Base-by-base conservation (phyloP, 352 stramenopile genomes). In the Globisporangium irregulare region DNA sequence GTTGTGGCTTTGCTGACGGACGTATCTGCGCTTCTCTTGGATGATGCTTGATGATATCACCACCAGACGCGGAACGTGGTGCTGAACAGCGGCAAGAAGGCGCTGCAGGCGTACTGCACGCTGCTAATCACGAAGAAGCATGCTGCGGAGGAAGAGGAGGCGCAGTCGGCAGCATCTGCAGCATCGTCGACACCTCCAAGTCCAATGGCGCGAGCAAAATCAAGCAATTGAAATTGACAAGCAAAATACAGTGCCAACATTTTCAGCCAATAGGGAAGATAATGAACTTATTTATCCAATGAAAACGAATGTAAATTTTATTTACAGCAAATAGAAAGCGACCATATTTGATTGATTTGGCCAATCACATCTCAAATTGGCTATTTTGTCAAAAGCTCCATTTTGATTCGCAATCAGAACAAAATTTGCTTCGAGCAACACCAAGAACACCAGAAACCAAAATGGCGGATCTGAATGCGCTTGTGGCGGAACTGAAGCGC, bases 1-100 rank as follows among this genome's bases (percentile, higher is more conserved):
- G 48, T 4, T 22, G n/a, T 20, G 38, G 38, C 12, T 10, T 41
- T 53, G 27, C 18, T n/a, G 15, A 57, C 6, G 32, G 12, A 20
- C 4, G 15, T 20, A 48, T 20, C 2, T 74, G 32, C 9, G 29
- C n/a, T 8, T 51, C 18, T 67, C 14, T 48, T 51, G 43, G 43
- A 22, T 51, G 43, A 22, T 22, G 15, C n/a, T 20, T 48, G 15
- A 4, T 41, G 20, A 3, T 46, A 6, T 7, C 18, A 18, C 38
- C 4, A 12, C 1, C 58, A 87, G 77, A 89, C 82, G 0, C 75
- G 84, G 32, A 80, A 92, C 41, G 80, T 91, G 58, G 86, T 93
- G 41, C 71, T 93, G 8, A 77, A 70, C 48, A 91, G 86, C 32
- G 86, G 86, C 4, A 92, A 91, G 70, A 90, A 90, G 58, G 78